phyloP scores from a whole-genome alignment of 805 yeast species.

The Lipomyces yamanashiensis region DNA sequence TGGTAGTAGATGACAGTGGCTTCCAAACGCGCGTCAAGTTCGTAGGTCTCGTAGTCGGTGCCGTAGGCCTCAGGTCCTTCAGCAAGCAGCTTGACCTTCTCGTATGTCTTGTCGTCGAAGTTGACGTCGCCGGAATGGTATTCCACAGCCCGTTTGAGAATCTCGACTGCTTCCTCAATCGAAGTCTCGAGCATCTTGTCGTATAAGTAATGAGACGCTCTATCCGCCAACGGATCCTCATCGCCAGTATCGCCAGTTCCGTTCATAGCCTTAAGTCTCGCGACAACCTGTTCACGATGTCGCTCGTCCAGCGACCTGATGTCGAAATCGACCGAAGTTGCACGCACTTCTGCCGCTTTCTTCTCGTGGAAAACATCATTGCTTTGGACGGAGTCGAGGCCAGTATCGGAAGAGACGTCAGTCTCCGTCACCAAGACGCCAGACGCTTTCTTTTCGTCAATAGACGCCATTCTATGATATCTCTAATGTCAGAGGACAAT shows the following conservation, averaged over 20 bases:
- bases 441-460: neutral
- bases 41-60: slow-evolving; percentile 12
- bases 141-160: slow-evolving; percentile 3
- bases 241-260: slow-evolving; percentile 15
- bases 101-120: slow-evolving; percentile 4
- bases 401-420: neutral
- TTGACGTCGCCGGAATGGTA: slow-evolving; percentile 20
- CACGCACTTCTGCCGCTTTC: neutral
- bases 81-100: slow-evolving; percentile 7
- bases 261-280: slow-evolving; percentile 20
- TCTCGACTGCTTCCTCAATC: slow-evolving; percentile 48
- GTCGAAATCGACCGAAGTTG: neutral
- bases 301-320: neutral
- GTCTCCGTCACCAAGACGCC: neutral
- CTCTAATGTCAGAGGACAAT: neutral
- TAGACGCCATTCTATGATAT: neutral
- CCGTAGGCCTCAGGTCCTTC: slow-evolving; percentile 14
- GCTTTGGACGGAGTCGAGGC: neutral
- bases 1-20: slow-evolving; percentile 51
- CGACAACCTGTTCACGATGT: slow-evolving; percentile 9
- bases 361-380: neutral
- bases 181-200: slow-evolving; percentile 48
- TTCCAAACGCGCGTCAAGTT: slow-evolving; percentile 39
- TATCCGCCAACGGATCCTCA: slow-evolving; percentile 19
- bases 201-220: slow-evolving; percentile 25